A percentile compares a stretch with the other conserved stretches of the same genome.
Evolutionary conservation across 1,284 basidiomycete genomes (phyloP).

Genomic region (Tetrapyrgos nigripes): DNA sequence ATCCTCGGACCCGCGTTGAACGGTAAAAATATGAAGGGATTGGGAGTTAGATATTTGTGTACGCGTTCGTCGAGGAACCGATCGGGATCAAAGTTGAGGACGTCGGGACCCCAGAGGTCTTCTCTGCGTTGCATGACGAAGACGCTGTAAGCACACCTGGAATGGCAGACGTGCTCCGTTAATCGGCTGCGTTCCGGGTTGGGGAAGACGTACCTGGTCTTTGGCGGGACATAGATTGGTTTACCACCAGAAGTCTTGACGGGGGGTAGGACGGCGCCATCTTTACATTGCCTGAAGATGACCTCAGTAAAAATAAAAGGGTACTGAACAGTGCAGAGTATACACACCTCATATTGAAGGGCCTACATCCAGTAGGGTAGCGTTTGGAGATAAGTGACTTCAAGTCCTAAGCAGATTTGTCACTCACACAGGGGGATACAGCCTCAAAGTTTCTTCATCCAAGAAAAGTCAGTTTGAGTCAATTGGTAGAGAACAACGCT

Average conservation of each 20-base stretch:
- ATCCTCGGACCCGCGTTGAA: conserved; percentile 67
- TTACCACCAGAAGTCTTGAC: conserved; percentile 31
- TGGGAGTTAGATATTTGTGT: conserved; percentile 54
- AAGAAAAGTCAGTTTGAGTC: background rate
- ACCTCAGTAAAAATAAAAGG: conserved; percentile 9
- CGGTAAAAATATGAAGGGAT: conserved; percentile 66
- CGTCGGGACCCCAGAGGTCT: conserved; percentile 53
- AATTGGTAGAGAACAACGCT: conserved; percentile 12
- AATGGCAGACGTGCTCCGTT: no score
- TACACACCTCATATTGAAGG: conserved; percentile 37
- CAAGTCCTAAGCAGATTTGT: background rate
- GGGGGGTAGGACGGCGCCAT: conserved; percentile 27
- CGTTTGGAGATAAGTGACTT: background rate
- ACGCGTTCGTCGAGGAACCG: conserved; percentile 62
- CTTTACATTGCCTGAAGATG: conserved; percentile 23
- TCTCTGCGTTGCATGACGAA: conserved; percentile 46
- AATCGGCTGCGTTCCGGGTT: conserved; percentile 40
- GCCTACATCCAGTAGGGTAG: conserved; percentile 25
- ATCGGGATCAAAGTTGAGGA: conserved; percentile 64
- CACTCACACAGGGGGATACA: conserved; percentile 51
- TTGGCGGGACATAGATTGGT: conserved; percentile 25
- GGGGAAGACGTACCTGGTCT: conserved; percentile 28
- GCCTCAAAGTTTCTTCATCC: conserved; percentile 43
- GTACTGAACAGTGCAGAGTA: background rate
- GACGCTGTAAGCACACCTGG: conserved; percentile 34